Conservation (phyloP, 345 rosid genomes). For the Pistacia vera region DNA sequence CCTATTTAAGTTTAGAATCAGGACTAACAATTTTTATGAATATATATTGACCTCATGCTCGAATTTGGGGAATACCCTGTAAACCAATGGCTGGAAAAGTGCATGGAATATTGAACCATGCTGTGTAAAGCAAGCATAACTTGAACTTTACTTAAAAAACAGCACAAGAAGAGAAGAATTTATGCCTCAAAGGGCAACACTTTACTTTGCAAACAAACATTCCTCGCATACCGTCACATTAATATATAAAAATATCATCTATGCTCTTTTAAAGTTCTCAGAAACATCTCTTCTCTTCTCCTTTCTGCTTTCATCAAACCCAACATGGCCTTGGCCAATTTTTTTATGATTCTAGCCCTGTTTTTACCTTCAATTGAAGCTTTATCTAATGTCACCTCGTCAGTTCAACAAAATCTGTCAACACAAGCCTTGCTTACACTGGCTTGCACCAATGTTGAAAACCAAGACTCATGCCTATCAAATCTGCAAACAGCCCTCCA, state of each 20-base stretch:
- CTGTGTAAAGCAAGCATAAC: conserved; percentile 59
- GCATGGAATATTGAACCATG: conserved; percentile 24
- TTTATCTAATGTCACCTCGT: conserved; percentile 27
- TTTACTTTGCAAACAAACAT: conserved; percentile 60
- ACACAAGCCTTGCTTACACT: conserved; percentile 41
- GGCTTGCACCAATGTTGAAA: conserved; percentile 51
- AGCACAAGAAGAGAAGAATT: conserved; percentile 30
- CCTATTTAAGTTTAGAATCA: conserved; percentile 10
- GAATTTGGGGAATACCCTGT: not conserved
- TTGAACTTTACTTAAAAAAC: conserved; percentile 45
- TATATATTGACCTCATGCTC: not conserved
- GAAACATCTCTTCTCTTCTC: not conserved
- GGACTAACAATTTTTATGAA: not conserved
- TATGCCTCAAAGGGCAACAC: conserved; percentile 34
- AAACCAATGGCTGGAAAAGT: conserved; percentile 4
- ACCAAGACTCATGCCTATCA: conserved; percentile 53
- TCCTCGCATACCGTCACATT: conserved; percentile 28
- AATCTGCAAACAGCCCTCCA: conserved; percentile 44
- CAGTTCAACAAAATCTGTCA: conserved; percentile 32
- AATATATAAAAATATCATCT: conserved; percentile 21
- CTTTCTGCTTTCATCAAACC: conserved; percentile 21
- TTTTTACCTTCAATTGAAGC: conserved; percentile 40
- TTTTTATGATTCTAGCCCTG: conserved; percentile 31
- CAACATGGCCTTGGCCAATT: conserved; percentile 42
- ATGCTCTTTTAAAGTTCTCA: conserved; percentile 7